These are phyloP conservation scores for Paratrimastix pyriformis DNA, from an alignment of 78 protist genomes.

Conservation along the genomic window DNA sequence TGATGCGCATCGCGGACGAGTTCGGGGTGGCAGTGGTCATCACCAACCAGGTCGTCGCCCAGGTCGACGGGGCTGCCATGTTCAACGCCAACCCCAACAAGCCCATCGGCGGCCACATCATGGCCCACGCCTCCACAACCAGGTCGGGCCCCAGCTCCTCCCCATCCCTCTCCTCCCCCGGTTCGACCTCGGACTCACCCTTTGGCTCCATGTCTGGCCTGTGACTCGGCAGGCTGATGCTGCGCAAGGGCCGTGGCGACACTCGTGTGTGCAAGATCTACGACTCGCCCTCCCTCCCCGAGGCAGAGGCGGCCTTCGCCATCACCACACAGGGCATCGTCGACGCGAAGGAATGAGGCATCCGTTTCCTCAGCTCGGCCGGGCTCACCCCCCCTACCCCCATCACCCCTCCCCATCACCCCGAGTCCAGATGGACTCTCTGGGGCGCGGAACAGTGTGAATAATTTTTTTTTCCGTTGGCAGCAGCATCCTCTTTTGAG, in stretches of 20 bases:
- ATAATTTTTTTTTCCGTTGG: no score
- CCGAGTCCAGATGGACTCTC: no score
- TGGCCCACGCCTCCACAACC: slow-evolving; percentile 98
- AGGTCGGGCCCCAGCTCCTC: slow-evolving; percentile 17
- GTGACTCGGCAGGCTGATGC: not conserved
- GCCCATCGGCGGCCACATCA: slow-evolving; percentile 98
- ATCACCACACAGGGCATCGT: not conserved
- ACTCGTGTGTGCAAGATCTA: slow-evolving; percentile 86
- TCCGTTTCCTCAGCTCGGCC: not conserved
- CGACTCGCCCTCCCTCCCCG: slow-evolving; percentile 93
- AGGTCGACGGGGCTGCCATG: slow-evolving; percentile 58
- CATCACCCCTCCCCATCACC: no score
- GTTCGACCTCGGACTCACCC: not conserved
- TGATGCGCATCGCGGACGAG: slow-evolving; percentile 90
- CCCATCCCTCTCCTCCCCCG: slow-evolving; percentile 4
- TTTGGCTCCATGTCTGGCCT: no score
- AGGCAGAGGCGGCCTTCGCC: slow-evolving; percentile 7
- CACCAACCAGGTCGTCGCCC: slow-evolving; percentile 97
- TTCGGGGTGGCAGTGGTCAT: slow-evolving; percentile 94
- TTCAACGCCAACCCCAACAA: slow-evolving; percentile 64
- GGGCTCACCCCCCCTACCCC: no score
- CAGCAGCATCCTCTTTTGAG: no score
- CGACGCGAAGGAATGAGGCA: not conserved
- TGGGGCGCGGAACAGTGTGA: no score
- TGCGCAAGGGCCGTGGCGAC: slow-evolving; percentile 95